phyloP scores from a whole-genome alignment of 2,329 filamentous ascomycete genomes.

The Alternaria hordeiaustralica region DNA sequence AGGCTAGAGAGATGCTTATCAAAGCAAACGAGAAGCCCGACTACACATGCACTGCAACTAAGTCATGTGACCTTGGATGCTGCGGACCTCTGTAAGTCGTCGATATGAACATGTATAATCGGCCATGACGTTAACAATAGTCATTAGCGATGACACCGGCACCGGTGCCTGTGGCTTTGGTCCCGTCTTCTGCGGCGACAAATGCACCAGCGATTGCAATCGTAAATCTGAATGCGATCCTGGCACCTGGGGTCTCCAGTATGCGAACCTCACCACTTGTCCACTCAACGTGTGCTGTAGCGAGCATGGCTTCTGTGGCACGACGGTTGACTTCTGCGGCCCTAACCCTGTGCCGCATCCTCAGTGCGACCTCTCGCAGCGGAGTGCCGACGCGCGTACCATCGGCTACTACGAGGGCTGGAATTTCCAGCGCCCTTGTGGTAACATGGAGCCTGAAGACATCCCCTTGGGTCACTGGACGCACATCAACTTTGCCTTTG shows the following conservation, averaged over 20 bases:
- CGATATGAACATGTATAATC: neutral
- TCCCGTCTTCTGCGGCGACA: neutral
- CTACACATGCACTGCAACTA: neutral
- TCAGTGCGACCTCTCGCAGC: neutral
- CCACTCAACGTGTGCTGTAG: slow-evolving; percentile 6
- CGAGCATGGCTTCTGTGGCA: slow-evolving; percentile 1
- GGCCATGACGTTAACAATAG: neutral
- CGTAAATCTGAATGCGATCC: neutral
- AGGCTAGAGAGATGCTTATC: slow-evolving; percentile 5
- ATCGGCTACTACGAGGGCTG: slow-evolving; percentile 22
- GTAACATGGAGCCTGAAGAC: slow-evolving; percentile 6
- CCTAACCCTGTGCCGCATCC: neutral
- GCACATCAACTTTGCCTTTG: slow-evolving; percentile 20
- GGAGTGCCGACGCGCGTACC: neutral
- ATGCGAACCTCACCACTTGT: neutral
- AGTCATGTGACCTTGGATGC: neutral
- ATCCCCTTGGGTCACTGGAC: slow-evolving; percentile 3
- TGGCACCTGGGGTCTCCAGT: neutral
- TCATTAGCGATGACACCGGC: neutral
- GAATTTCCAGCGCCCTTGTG: neutral
- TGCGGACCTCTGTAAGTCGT: neutral
- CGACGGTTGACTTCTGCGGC: neutral
- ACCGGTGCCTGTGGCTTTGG: neutral
- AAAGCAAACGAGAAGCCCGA: neutral
- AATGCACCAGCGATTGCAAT: neutral